phyloP scores from a whole-genome alignment of 1,284 basidiomycete genomes.

The Ceratobasidium sp. region DNA sequence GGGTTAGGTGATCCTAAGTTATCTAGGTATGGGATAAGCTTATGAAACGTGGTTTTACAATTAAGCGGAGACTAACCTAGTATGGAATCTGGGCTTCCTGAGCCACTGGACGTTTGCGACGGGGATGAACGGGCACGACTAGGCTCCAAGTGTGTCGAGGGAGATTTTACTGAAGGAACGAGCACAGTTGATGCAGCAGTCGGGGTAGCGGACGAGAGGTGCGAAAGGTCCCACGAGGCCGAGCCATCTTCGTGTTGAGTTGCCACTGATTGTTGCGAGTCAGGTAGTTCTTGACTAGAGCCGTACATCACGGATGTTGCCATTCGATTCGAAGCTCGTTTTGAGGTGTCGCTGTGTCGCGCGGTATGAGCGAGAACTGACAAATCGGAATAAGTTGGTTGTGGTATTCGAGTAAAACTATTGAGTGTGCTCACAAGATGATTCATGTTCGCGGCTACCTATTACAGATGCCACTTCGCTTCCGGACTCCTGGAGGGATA shows the following conservation, averaged over 20 bases:
- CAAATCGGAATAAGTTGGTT: neutral
- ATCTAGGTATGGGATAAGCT: conserved; percentile 4
- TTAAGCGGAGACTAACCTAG: too few species aligned
- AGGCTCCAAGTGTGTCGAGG: neutral
- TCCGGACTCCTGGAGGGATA: conserved; percentile 1
- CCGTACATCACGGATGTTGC: conserved; percentile 32
- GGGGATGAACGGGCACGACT: too few species aligned
- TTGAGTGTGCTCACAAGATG: neutral
- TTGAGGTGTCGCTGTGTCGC: neutral
- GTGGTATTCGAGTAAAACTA: neutral
- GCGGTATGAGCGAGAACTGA: neutral
- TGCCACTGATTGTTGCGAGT: neutral
- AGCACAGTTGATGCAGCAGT: neutral
- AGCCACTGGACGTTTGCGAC: too few species aligned
- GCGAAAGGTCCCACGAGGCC: conserved; percentile 18
- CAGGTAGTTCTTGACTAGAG: conserved; percentile 25
- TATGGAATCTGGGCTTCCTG: too few species aligned
- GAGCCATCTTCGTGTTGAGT: conserved; percentile 9
- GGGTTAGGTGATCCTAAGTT: neutral
- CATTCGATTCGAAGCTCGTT: neutral
- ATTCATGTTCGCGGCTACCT: neutral
- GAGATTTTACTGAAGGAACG: neutral
- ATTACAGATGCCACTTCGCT: neutral
- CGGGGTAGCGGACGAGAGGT: neutral
- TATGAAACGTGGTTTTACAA: neutral